A percentile compares a stretch with the other conserved stretches of the same genome.
Evolutionary conservation across 2,329 filamentous ascomycete genomes (phyloP).

Genomic region (Fusarium pseudograminearum): DNA sequence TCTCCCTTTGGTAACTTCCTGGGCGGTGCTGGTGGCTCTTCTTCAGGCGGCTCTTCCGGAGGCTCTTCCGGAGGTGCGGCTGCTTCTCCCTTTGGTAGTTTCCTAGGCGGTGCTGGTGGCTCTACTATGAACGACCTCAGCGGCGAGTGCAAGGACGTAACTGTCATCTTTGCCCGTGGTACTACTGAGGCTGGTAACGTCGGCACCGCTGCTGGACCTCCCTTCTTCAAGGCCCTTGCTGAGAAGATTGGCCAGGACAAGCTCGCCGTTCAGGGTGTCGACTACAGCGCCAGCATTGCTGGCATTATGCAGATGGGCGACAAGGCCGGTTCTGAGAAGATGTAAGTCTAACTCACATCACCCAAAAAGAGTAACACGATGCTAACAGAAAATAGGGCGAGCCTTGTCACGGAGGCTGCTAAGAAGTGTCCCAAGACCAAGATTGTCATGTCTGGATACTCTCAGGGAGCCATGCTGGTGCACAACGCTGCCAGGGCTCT

Average conservation of each 20-base stretch:
- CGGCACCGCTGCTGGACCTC: conserved; percentile 61
- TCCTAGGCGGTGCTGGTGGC: conserved; percentile 22
- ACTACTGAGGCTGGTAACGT: conserved; percentile 66
- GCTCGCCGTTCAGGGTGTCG: conserved; percentile 65
- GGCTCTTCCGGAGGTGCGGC: not conserved
- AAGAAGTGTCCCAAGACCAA: conserved; percentile 59
- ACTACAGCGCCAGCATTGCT: conserved; percentile 60
- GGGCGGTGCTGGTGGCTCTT: not conserved
- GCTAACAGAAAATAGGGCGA: conserved; percentile 31
- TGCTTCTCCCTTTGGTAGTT: not conserved
- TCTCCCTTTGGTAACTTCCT: not conserved
- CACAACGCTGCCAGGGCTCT: conserved; percentile 58
- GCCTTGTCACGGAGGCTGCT: conserved; percentile 50
- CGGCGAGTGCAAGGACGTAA: conserved; percentile 53
- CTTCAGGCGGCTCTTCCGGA: not conserved
- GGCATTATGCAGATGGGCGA: conserved; percentile 63
- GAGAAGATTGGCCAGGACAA: conserved; percentile 56
- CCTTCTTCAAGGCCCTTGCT: conserved; percentile 61
- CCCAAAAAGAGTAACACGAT: not conserved
- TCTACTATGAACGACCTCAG: conserved; percentile 44
- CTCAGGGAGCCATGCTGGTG: conserved; percentile 55
- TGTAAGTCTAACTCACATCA: conserved; percentile 55
- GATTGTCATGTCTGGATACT: conserved; percentile 62
- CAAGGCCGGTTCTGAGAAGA: conserved; percentile 55
- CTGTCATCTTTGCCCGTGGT: conserved; percentile 68